Conservation (phyloP, 2,329 filamentous ascomycete genomes). For the Trichophaea hybrida region DNA sequence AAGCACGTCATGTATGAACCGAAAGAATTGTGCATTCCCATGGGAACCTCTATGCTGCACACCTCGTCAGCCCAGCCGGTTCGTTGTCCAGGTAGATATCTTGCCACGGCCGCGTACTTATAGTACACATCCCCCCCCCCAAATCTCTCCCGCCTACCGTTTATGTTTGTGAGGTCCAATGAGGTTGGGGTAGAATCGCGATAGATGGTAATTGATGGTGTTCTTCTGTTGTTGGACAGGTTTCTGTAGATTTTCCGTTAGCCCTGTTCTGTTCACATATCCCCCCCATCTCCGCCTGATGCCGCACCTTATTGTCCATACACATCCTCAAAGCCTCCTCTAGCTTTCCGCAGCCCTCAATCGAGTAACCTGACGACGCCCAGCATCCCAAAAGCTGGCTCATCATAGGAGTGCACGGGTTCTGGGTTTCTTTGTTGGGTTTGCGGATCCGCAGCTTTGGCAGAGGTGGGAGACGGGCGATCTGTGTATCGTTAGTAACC, state of each 20-base stretch:
- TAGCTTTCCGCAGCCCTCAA: conserved; percentile 45
- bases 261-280: conserved; percentile 5
- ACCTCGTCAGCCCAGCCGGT: neutral
- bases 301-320: conserved; percentile 66
- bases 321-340: conserved; percentile 48
- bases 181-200: conserved; percentile 60
- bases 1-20: no score
- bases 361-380: conserved; percentile 33
- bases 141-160: conserved; percentile 28
- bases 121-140: neutral
- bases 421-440: conserved; percentile 47
- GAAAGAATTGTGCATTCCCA: neutral
- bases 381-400: conserved; percentile 45
- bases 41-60: neutral
- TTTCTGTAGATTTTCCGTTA: conserved; percentile 6
- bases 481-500: neutral
- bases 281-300: neutral
- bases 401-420: conserved; percentile 54
- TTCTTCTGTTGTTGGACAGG: conserved; percentile 44
- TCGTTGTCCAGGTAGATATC: no score
- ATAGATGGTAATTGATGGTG: conserved; percentile 82
- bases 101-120: neutral
- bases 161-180: conserved; percentile 56
- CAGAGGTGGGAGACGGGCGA: conserved; percentile 42
- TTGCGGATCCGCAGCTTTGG: conserved; percentile 49